Percentiles rank a stretch among this genome's conserved stretches.
phyloP scores from a whole-genome alignment of 495 filamentous ascomycete genomes.

The Glutinoglossum americanum region DNA sequence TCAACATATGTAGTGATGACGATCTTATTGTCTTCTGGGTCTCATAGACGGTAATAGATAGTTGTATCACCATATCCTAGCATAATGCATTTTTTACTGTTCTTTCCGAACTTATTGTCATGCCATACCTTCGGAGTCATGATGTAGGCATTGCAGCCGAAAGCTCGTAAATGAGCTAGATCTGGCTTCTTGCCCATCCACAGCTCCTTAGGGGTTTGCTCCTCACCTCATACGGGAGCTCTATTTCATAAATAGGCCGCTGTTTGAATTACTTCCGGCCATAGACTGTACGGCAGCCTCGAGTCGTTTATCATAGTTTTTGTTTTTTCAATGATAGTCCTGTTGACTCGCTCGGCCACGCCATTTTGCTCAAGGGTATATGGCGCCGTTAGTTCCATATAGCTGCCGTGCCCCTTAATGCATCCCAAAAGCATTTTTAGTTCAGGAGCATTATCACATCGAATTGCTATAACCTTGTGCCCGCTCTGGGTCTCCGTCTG shows the following conservation, averaged over 20 bases:
- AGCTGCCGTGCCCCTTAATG: not conserved
- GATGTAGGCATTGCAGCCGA: not conserved
- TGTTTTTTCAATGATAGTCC: not conserved
- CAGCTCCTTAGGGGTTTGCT: not conserved
- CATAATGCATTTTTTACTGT: not conserved
- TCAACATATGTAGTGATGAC: not conserved
- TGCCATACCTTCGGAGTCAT: not conserved
- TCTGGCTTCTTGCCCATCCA: not conserved
- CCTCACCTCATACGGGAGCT: not conserved
- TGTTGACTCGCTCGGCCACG: not conserved
- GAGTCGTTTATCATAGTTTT: not conserved
- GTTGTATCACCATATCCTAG: not conserved
- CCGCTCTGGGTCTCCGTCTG: not conserved
- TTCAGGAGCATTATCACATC: not conserved
- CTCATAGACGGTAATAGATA: not conserved
- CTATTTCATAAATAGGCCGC: slow-evolving; percentile 1
- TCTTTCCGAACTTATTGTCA: not conserved
- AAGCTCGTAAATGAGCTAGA: not conserved
- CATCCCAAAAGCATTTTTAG: not conserved
- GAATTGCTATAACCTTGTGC: not conserved
- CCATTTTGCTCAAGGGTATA: slow-evolving; percentile 1
- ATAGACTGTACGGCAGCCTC: not conserved
- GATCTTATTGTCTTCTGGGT: not conserved
- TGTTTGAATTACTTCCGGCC: not conserved
- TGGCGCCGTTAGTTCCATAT: not conserved